Conservation (phyloP, 2,329 filamentous ascomycete species). For the Blastomyces parvus region DNA sequence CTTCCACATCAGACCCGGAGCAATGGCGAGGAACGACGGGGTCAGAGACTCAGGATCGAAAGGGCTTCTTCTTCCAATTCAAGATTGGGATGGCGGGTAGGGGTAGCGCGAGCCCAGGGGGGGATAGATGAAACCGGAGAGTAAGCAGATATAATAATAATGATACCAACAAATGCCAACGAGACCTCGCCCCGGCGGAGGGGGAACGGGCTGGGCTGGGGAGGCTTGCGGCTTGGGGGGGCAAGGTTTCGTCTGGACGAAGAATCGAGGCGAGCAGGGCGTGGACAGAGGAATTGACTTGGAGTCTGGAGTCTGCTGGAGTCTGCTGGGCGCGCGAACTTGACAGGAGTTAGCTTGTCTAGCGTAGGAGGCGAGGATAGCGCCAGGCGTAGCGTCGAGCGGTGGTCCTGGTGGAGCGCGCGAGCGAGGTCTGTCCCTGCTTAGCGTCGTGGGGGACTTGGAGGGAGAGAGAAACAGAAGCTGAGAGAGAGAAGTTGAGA, state of each 20-base stretch:
- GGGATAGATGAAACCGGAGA: not conserved
- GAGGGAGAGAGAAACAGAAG: not conserved
- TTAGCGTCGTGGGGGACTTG: not conserved
- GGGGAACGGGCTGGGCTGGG: not conserved
- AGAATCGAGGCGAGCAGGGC: too few relatives aligned
- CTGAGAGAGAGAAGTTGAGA: not conserved
- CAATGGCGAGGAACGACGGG: slow-evolving; percentile 1
- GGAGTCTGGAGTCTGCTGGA: too few relatives aligned
- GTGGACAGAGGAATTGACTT: too few relatives aligned
- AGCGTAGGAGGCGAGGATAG: too few relatives aligned
- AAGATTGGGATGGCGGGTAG: too few relatives aligned
- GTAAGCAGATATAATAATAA: not conserved
- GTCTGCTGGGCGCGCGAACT: too few relatives aligned
- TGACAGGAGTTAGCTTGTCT: too few relatives aligned
- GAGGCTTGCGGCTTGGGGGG: not conserved
- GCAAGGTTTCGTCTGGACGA: not conserved
- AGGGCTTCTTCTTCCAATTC: too few relatives aligned
- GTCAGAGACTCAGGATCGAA: too few relatives aligned
- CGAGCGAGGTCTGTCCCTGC: not conserved
- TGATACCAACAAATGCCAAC: not conserved
- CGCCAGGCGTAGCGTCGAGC: not conserved
- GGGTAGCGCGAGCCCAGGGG: too few relatives aligned
- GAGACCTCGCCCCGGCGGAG: not conserved
- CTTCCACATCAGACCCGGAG: slow-evolving; percentile 31
- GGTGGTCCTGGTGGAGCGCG: not conserved